phyloP scores from a whole-genome alignment of 208 protist genomes.

The Angomonas ambiguus region DNA sequence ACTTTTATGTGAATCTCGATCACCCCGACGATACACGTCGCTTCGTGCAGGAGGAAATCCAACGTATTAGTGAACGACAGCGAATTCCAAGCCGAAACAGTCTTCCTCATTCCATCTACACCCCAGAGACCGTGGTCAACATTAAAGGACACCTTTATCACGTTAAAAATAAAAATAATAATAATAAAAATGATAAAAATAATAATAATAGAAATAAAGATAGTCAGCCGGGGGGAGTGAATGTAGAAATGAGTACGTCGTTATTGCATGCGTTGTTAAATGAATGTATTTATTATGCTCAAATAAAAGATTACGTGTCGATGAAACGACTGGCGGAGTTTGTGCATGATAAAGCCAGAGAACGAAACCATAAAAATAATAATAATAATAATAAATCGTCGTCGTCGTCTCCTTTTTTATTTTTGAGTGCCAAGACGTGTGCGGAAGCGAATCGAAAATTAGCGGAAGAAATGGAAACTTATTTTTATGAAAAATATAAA shows the following conservation, averaged over 20 bases:
- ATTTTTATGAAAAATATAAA: neutral
- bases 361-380: neutral
- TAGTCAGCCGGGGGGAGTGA: neutral
- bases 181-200: conserved; percentile 2
- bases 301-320: neutral
- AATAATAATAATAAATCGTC: neutral
- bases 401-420: neutral
- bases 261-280: neutral
- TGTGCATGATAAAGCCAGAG: neutral
- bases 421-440: neutral
- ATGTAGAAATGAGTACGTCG: neutral
- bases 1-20: neutral
- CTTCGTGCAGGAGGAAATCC: neutral
- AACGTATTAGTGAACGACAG: neutral
- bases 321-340: neutral
- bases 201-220: neutral
- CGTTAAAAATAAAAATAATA: too few relatives aligned
- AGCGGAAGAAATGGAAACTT: neutral
- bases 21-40: neutral
- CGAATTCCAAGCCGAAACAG: neutral
- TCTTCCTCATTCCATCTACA: too few relatives aligned
- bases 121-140: too few relatives aligned
- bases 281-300: neutral
- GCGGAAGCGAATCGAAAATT: neutral
- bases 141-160: neutral